Evolutionary conservation across 352 stramenopile species (phyloP), one percentile per base, ranked within the genome.

Genomic region (Globisporangium irregulare): DNA sequence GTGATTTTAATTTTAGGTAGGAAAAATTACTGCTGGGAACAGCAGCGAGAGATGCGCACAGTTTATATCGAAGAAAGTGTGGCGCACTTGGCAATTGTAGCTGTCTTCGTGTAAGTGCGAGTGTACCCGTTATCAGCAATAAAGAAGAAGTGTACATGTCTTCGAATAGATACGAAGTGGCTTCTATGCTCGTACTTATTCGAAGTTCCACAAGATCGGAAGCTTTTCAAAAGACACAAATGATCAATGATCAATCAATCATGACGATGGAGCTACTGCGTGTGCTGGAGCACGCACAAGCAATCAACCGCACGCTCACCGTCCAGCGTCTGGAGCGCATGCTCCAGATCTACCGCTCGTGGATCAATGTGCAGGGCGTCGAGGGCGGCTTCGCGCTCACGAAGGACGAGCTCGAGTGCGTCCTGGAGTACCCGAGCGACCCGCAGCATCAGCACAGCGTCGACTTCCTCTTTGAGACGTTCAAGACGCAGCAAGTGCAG

Each of bases 351-450:
- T 91, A 84, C 58, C 74, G 79, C 32, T 70, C 75, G 68, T 92
- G 78, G 77, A 64, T 92, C 62, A 81, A 77, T 56, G 68, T 75
- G 20, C 72, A 76, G 24, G 77, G 82, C 32, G 68, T 87, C 22
- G 81, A 88, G n/a, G 84, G 76, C 48, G 79, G 86, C 36, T 84
- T 89, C 66, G 76, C 80, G 61, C 73, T 91, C 69, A 82, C 86
- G 2, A 71, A 67, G 24, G 79, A 86, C 66, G 84, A 92, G 69
- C 73, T 92, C 53, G 79, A 82, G 64, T 87, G 76, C 58, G 73
- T 89, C 36, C 64, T 93, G 20, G 82, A 90, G 69, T 86, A 80
- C 41, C 79, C 80, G 15, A 50, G 64, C 18, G 53, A 70, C 22
- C 56, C 70, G 15, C 43, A 51, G 6, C 41, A 50, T 4, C 41